Conservation (phyloP, 1,284 basidiomycete genomes). For the Vanrija sp. region DNA sequence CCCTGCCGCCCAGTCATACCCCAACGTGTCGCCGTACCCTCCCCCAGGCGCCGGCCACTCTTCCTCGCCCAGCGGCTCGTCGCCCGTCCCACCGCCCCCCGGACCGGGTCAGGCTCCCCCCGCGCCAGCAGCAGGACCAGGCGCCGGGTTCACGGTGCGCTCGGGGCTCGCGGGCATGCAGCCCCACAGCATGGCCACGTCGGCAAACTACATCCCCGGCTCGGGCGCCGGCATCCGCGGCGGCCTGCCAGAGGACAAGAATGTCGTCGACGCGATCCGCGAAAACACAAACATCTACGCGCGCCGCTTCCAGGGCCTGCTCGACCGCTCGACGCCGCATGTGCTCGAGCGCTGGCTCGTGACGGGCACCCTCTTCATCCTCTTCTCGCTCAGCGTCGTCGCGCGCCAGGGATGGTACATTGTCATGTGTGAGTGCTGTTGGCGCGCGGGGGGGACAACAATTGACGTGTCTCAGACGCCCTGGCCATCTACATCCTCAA, state of each 20-base stretch:
- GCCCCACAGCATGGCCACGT: constrained; percentile 35
- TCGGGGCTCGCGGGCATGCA: constrained; percentile 46
- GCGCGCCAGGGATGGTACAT: constrained; percentile 95
- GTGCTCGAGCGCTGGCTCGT: constrained; percentile 83
- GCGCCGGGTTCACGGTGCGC: constrained; percentile 46
- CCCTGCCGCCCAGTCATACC: constrained; percentile 11
- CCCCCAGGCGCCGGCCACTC: constrained; percentile 6
- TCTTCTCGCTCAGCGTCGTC: constrained; percentile 86
- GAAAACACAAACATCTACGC: constrained; percentile 46
- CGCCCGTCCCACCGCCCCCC: constrained; percentile 17
- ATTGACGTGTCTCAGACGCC: constrained; percentile 56
- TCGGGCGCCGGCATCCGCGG: constrained; percentile 32
- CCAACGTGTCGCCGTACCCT: constrained; percentile 21
- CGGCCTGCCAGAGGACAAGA: constrained; percentile 45
- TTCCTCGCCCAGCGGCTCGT: neutral
- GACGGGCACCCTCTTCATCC: constrained; percentile 64
- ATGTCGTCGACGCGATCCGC: constrained; percentile 45
- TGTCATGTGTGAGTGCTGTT: constrained; percentile 37
- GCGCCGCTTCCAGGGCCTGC: constrained; percentile 63
- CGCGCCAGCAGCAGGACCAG: constrained; percentile 39
- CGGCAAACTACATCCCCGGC: constrained; percentile 31
- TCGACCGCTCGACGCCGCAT: constrained; percentile 90
- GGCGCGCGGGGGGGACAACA: no score
- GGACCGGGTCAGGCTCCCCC: constrained; percentile 34
- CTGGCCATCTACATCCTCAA: constrained; percentile 90